phyloP scores from a whole-genome alignment of 805 yeast species.

The Cyberlindnera euphorbiae region DNA sequence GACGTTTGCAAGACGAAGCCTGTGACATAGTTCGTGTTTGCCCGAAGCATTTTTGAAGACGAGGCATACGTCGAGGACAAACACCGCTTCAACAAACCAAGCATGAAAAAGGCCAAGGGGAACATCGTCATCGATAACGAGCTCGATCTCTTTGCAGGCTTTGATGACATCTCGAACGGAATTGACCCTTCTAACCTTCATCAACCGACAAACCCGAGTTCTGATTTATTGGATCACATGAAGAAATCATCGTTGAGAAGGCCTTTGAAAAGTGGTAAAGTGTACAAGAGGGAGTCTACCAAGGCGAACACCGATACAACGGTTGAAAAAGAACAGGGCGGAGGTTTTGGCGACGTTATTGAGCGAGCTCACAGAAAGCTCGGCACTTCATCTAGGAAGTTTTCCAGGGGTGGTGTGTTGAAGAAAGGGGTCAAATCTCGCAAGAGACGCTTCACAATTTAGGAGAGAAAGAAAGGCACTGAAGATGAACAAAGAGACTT shows the following conservation, averaged over 20 bases:
- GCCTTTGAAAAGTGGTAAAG: not conserved
- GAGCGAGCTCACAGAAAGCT: constrained; percentile 1
- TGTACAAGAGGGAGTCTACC: no score
- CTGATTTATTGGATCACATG: constrained; percentile 10
- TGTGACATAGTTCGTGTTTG: constrained; percentile 8
- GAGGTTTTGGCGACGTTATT: no score
- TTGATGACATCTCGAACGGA: constrained; percentile 6
- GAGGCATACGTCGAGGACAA: constrained; percentile 3
- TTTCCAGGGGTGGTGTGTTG: constrained; percentile 12
- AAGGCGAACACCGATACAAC: not conserved
- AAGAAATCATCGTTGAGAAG: constrained; percentile 15
- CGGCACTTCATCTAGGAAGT: constrained; percentile 9
- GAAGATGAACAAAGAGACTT: not conserved
- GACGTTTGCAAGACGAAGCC: constrained; percentile 24
- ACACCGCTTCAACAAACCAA: constrained; percentile 5
- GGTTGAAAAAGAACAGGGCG: not conserved
- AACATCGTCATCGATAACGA: not conserved
- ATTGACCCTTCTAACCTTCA: not conserved
- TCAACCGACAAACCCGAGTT: constrained; percentile 10
- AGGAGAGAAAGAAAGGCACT: constrained; percentile 7
- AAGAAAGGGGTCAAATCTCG: not conserved
- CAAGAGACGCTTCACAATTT: constrained; percentile 9
- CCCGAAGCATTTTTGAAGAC: constrained; percentile 1
- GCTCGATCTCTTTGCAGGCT: constrained; percentile 13
- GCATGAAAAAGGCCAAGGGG: not conserved